Conservation (phyloP, 1,284 basidiomycete species). For the Phellinidium pouzarii region DNA sequence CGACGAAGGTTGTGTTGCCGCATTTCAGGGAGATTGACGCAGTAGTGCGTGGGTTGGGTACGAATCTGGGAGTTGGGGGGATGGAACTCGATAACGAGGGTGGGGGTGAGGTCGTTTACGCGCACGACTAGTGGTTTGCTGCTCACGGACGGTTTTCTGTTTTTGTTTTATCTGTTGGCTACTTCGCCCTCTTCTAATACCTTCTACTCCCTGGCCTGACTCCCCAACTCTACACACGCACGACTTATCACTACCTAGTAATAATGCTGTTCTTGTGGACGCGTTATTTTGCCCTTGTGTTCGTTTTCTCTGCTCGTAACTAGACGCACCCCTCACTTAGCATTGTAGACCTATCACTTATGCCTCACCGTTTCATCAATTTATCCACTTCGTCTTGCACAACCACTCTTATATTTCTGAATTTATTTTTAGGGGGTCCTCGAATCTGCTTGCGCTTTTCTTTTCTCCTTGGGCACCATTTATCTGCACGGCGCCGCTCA, state of each 20-base stretch:
- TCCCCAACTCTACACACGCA: no score
- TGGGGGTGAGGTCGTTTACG: slow-evolving; percentile 1
- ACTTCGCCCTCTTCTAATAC: no score
- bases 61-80: not conserved
- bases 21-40: slow-evolving; percentile 53
- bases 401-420: no score
- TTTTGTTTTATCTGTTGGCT: no score
- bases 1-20: slow-evolving; percentile 40
- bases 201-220: not conserved
- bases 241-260: no score
- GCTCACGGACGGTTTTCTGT: not conserved
- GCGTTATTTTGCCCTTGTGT: not conserved
- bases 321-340: not conserved
- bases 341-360: not conserved
- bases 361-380: not conserved
- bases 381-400: not conserved
- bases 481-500: no score
- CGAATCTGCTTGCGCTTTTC: not conserved
- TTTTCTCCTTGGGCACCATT: not conserved
- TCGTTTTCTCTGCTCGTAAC: not conserved
- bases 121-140: not conserved
- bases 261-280: no score
- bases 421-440: no score
- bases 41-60: slow-evolving; percentile 7
- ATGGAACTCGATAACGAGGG: slow-evolving; percentile 9